Conservation (phyloP, 2,329 filamentous ascomycete species). For the Cercospora citrullina region DNA sequence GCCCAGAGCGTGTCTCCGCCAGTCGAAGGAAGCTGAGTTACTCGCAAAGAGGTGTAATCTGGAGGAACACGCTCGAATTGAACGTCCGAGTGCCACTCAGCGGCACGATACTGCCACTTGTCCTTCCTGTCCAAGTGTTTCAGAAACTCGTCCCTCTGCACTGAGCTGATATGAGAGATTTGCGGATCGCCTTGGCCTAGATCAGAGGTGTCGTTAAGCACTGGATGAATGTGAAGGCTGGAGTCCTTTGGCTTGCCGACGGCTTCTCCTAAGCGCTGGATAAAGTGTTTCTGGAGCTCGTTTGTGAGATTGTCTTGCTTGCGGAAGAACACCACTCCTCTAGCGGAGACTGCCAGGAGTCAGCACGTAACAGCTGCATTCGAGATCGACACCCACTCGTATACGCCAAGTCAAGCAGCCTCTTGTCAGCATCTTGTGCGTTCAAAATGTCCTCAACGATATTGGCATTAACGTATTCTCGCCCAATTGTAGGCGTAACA, state of each 20-base stretch:
- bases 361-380: neutral
- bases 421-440: slow-evolving; percentile 41
- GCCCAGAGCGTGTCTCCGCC: slow-evolving; percentile 65
- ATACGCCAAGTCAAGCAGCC: slow-evolving; percentile 50
- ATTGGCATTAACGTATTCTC: slow-evolving; percentile 45
- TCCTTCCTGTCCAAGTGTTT: slow-evolving; percentile 47
- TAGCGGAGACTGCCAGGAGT: slow-evolving; percentile 58
- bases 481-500: slow-evolving; percentile 54
- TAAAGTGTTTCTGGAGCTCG: slow-evolving; percentile 64
- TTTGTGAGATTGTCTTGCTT: slow-evolving; percentile 60
- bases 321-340: slow-evolving; percentile 70
- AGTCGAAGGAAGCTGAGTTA: slow-evolving; percentile 57
- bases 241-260: slow-evolving; percentile 59
- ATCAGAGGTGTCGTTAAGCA: slow-evolving; percentile 52
- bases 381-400: slow-evolving; percentile 51
- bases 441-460: slow-evolving; percentile 40
- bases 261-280: slow-evolving; percentile 59
- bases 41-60: slow-evolving; percentile 62
- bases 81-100: slow-evolving; percentile 59
- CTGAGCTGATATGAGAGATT: slow-evolving; percentile 44
- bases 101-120: slow-evolving; percentile 51
- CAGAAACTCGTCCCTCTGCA: slow-evolving; percentile 28
- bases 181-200: slow-evolving; percentile 42
- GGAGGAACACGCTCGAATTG: slow-evolving; percentile 64
- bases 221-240: slow-evolving; percentile 61